Evolutionary conservation across 805 yeast genomes (phyloP), one percentile per base, ranked within the genome.

Genomic region (Tetrapisispora pingtungensis): DNA sequence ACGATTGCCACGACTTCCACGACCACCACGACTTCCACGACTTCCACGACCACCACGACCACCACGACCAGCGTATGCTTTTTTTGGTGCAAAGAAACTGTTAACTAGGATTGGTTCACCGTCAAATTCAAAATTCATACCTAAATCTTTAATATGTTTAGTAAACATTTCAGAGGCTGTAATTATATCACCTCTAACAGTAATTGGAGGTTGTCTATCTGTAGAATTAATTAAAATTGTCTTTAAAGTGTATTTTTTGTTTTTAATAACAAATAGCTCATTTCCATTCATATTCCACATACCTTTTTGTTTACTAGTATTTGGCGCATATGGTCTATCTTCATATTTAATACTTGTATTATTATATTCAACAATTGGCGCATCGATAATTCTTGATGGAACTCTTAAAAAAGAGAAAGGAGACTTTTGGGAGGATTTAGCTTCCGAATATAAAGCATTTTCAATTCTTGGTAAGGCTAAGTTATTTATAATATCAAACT

Each of bases 331-430:
- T 27, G 50, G 53, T 24, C 45, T 49, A 31, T 49, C 54, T 28
- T 44, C 38, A 33, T 51, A 47, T 13, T 30, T 40, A 12, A 52
- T 35, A 6, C 32, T 36, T 17, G 53, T 31, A 6, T 37, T 28
- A 22, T 48, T 46, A 40, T 43, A 52, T 39, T 49, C 49, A 40
- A 54, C 51, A 18, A 48, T 46, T 27, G 58, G 58, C n/a, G 58
- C 50, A 36, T 54, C 56, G 34, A 54, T 51, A 39, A 54, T 49
- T 37, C 56, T 51, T 27, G 56, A 52, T 42, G 58, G 56, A 24
- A 54, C 56, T 22, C 36, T 52, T 37, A 54, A 40, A 46, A 54
- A 53, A 24, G 39, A 36, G 36, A 42, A 46, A 10, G 30, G 35
- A 13, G 51, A 32, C 5, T 24, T 38, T 2, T 22, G 40, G 12